A percentile compares a stretch with the other conserved stretches of the same genome.
phyloP scores from a whole-genome alignment of 2,329 filamentous ascomycete species.

The Tothia fuscella region DNA sequence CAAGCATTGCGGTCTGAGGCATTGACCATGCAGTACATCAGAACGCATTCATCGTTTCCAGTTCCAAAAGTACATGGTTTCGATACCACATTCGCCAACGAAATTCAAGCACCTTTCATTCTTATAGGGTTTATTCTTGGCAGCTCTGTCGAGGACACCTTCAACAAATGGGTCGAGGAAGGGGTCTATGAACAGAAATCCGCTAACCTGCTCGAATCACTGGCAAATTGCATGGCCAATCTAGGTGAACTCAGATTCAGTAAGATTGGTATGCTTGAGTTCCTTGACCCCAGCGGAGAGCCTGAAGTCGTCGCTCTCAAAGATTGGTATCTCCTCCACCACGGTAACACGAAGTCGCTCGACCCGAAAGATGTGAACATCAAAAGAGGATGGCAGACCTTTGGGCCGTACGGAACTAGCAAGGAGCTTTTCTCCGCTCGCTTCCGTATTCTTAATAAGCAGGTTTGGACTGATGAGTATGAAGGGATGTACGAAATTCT shows the following conservation, averaged over 20 bases:
- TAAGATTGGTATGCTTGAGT: conserved; percentile 1
- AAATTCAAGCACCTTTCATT: not conserved
- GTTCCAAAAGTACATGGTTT: not conserved
- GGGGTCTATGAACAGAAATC: not conserved
- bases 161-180: not conserved
- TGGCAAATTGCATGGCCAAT: not conserved
- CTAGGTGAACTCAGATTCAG: not conserved
- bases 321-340: not conserved
- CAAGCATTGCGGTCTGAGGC: not conserved
- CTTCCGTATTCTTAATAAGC: not conserved
- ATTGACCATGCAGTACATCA: not conserved
- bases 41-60: not conserved
- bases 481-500: not conserved
- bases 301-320: no score
- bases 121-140: not conserved
- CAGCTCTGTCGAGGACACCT: not conserved
- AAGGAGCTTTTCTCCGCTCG: not conserved
- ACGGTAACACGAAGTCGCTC: not conserved
- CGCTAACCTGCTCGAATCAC: not conserved
- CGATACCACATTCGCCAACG: not conserved
- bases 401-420: not conserved
- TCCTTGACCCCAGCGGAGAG: not conserved
- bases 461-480: not conserved
- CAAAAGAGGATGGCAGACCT: not conserved
- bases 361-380: not conserved